Evolutionary conservation across 495 filamentous ascomycete species (phyloP).

Genomic region (Pseudomonodictys pantanalensis): DNA sequence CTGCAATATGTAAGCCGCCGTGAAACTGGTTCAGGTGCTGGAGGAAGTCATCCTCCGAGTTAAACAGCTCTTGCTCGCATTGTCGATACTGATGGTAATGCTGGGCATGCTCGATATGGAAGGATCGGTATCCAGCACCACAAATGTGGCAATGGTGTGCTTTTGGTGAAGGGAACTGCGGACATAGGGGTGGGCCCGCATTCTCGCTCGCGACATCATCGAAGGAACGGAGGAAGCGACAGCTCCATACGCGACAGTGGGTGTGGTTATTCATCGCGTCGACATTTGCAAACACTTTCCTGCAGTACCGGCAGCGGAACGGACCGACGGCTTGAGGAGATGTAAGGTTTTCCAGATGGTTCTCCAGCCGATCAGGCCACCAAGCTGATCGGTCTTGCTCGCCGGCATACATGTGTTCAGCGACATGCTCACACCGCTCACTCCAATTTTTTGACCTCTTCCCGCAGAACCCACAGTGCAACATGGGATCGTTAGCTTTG

Average conservation of each 20-base stretch:
- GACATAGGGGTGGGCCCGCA: conserved; percentile 15
- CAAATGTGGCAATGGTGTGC: conserved; percentile 27
- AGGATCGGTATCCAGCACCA: conserved; percentile 18
- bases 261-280: conserved; percentile 19
- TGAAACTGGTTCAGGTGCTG: conserved; percentile 21
- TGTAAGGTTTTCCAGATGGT: conserved; percentile 17
- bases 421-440: conserved; percentile 28
- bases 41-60: conserved; percentile 14
- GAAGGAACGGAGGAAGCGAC: conserved; percentile 19
- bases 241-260: conserved; percentile 21
- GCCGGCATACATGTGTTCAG: conserved; percentile 18
- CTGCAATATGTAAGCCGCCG: not conserved
- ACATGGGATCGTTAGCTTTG: conserved; percentile 18
- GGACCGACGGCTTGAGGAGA: conserved; percentile 5
- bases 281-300: conserved; percentile 15
- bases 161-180: conserved; percentile 19
- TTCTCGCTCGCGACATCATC: conserved; percentile 19
- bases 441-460: conserved; percentile 12
- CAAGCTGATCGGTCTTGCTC: conserved; percentile 4
- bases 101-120: conserved; percentile 19
- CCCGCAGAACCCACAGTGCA: conserved; percentile 29
- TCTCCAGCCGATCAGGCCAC: conserved; percentile 21
- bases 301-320: conserved; percentile 24
- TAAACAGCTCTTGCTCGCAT: conserved; percentile 18
- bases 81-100: conserved; percentile 20